phyloP scores from a whole-genome alignment of 495 filamentous ascomycete genomes.

The Hyaloscypha variabilis region DNA sequence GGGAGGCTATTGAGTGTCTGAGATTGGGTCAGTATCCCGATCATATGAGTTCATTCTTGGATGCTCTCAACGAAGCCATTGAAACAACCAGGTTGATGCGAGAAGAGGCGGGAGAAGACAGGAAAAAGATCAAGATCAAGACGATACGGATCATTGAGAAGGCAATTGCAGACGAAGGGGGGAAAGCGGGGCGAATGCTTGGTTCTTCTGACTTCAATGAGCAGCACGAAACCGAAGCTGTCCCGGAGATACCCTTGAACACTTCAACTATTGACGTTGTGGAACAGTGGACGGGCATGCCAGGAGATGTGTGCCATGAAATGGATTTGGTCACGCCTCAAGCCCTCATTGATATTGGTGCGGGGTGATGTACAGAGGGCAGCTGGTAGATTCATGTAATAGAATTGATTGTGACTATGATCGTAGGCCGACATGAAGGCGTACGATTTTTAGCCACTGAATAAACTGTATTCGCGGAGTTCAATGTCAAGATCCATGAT shows the following conservation, averaged over 20 bases:
- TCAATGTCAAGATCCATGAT: too few relatives aligned
- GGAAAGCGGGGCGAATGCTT: not conserved
- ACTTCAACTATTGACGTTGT: not conserved
- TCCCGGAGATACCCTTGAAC: not conserved
- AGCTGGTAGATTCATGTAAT: not conserved
- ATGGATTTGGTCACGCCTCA: not conserved
- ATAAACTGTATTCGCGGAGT: too few relatives aligned
- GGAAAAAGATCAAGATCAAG: slow-evolving; percentile 24
- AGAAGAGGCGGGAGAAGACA: slow-evolving; percentile 17
- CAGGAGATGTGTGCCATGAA: not conserved
- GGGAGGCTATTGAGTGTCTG: slow-evolving; percentile 4
- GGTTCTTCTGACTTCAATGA: not conserved
- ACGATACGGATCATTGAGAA: slow-evolving; percentile 28
- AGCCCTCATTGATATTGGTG: not conserved
- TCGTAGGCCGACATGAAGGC: too few relatives aligned
- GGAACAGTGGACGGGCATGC: not conserved
- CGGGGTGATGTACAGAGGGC: not conserved
- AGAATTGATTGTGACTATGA: not conserved
- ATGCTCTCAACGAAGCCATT: not conserved
- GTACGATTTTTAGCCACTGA: too few relatives aligned
- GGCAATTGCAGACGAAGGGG: slow-evolving; percentile 13
- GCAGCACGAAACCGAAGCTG: not conserved
- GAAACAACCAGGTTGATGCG: slow-evolving; percentile 22
- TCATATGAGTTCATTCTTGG: slow-evolving; percentile 7
- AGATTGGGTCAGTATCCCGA: not conserved